A percentile compares a stretch with the other conserved stretches of the same genome.
phyloP scores from a whole-genome alignment of 805 yeast genomes.

The Yarrowia phangngaensis region DNA sequence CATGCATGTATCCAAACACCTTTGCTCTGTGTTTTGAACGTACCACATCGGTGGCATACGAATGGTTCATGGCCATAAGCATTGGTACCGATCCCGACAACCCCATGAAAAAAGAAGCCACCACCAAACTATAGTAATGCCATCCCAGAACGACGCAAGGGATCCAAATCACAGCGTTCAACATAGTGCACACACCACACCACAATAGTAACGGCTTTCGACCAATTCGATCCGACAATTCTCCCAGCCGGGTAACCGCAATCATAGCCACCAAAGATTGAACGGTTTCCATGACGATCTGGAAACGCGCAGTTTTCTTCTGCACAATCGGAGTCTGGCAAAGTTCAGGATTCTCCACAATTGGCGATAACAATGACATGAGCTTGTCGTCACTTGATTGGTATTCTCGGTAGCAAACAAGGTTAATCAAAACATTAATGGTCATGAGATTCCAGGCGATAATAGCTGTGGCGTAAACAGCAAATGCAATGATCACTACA shows the following conservation, averaged over 20 bases:
- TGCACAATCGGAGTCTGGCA: conserved; percentile 21
- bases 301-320: conserved; percentile 10
- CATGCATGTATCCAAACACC: conserved; percentile 32
- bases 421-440: conserved; percentile 13
- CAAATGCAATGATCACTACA: conserved; percentile 14
- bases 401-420: conserved; percentile 12
- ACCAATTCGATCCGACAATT: conserved; percentile 60
- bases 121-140: conserved; percentile 44
- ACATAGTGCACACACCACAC: conserved; percentile 31
- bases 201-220: conserved; percentile 47
- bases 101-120: conserved; percentile 51
- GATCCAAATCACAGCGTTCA: conserved; percentile 30
- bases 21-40: conserved; percentile 50
- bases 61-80: conserved; percentile 50
- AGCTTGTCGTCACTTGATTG: neutral
- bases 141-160: conserved; percentile 28
- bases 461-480: conserved; percentile 20
- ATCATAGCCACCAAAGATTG: conserved; percentile 26
- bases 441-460: conserved; percentile 17
- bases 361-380: neutral
- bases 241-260: conserved; percentile 48
- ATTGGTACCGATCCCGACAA: conserved; percentile 47
- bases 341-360: conserved; percentile 2
- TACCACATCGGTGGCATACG: conserved; percentile 68
- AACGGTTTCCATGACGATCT: conserved; percentile 26